phyloP scores from a whole-genome alignment of 805 yeast genomes.

The Zygosaccharomyces rouxii region DNA sequence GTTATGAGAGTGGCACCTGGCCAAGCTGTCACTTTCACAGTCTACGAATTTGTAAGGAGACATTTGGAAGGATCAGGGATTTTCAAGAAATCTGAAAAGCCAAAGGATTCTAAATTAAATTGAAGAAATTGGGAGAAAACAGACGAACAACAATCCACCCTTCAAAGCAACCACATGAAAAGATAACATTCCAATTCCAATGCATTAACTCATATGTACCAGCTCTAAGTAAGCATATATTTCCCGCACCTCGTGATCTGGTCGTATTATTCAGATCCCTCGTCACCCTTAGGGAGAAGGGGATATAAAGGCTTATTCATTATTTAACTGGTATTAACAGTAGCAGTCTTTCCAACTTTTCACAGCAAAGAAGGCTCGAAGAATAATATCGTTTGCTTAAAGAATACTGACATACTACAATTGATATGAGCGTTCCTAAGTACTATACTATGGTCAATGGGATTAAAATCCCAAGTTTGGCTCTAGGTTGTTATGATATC shows the following conservation, averaged over 20 bases:
- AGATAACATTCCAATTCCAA: constrained; percentile 5
- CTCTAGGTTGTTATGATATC: constrained; percentile 50
- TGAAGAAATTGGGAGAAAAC: not conserved
- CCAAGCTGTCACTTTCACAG: constrained; percentile 97
- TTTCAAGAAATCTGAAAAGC: constrained; percentile 16
- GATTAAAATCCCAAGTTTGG: constrained; percentile 50
- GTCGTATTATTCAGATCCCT: not conserved
- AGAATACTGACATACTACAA: not conserved
- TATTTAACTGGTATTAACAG: not conserved
- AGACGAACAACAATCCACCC: not conserved
- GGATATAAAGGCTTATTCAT: not conserved
- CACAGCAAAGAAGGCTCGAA: not conserved
- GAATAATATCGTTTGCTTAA: not conserved
- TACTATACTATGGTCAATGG: constrained; percentile 51
- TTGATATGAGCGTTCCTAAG: constrained; percentile 19
- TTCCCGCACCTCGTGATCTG: not conserved
- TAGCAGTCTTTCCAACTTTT: not conserved
- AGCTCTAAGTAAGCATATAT: constrained; percentile 3
- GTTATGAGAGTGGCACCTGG: constrained; percentile 99
- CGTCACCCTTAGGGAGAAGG: constrained; percentile 1
- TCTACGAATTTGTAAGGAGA: constrained; percentile 81
- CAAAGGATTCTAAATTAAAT: constrained; percentile 10
- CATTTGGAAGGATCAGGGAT: constrained; percentile 44
- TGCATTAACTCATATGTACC: constrained; percentile 1
- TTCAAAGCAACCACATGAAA: not conserved